Conservation (phyloP, 768 basidiomycete genomes). For the Termitomyces sp. region DNA sequence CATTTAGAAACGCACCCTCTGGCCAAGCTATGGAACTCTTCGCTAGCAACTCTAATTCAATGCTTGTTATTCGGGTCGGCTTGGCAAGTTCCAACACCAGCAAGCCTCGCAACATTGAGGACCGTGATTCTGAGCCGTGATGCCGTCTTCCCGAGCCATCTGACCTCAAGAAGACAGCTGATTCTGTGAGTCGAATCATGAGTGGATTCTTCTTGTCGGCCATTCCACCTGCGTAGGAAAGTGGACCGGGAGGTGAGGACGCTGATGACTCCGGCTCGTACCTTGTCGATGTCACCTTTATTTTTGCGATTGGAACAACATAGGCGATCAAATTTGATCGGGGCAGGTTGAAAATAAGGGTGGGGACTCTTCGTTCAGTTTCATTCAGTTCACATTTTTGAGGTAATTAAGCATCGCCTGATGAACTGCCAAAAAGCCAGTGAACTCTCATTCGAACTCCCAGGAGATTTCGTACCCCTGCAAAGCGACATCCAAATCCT, state of each 20-base stretch:
- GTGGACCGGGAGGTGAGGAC: not conserved
- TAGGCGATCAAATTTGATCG: slow-evolving; percentile 6
- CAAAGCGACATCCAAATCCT: too few species aligned
- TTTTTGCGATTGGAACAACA: not conserved
- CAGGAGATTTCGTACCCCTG: too few species aligned
- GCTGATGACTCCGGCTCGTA: not conserved
- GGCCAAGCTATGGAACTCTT: slow-evolving; percentile 74
- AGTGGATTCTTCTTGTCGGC: slow-evolving; percentile 39
- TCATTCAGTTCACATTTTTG: too few species aligned
- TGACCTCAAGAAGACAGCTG: slow-evolving; percentile 65
- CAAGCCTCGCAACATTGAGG: slow-evolving; percentile 63
- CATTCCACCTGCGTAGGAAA: slow-evolving; percentile 5
- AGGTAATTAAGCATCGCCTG: too few species aligned
- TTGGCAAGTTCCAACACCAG: slow-evolving; percentile 59
- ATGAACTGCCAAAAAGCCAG: too few species aligned
- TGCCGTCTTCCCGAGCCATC: slow-evolving; percentile 37
- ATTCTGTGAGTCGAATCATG: slow-evolving; percentile 64
- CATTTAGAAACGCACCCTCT: slow-evolving; percentile 57
- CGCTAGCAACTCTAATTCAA: slow-evolving; percentile 77
- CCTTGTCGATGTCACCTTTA: not conserved
- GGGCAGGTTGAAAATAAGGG: not conserved
- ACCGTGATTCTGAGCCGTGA: slow-evolving; percentile 26
- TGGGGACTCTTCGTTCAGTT: too few species aligned
- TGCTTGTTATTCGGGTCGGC: slow-evolving; percentile 81
- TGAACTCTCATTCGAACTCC: too few species aligned